Base-by-base conservation (phyloP, 192 early-diverging fungal species). In the Physocladia obscura region DNA sequence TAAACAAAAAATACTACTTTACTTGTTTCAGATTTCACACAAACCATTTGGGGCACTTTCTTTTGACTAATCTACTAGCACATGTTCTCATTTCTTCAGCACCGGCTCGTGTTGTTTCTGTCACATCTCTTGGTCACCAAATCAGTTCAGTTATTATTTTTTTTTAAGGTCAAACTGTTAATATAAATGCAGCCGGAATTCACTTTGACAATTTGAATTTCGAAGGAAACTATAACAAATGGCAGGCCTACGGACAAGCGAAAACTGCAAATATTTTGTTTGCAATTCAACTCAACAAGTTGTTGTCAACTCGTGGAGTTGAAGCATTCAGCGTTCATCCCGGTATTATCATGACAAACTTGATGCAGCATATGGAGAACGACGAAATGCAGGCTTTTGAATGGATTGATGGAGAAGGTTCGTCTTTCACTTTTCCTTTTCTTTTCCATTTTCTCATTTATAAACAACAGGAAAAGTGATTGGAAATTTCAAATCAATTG, bases 21-120 rank as follows among this genome's bases (percentile, higher is more conserved):
- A 37, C 35, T n/a, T n/a, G n/a, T n/a, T n/a, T 17, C 55, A 11
- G 31, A 26, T 58, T 69, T 39, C 35, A 32, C 13, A 49, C 58
- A 1, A 71, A 71, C 58, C 85, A 88, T 67, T 57, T 89, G 1
- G 87, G 79, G 24, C 79, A 77, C 64, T 80, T 75, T 54, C 58
- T 67, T 31, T 58, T 80, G 35, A 72, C 75, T 2, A 36, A 31
- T 31, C 57, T 75, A 1, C 73, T 80, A 13, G 21, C 64, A n/a
- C 79, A 75, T 1, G 29, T 64, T 39, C 39, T 80, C 35, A 29
- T 49, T 17, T 30, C 44, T 34, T 52, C 70, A 4, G 49, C 29
- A 19, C 73, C 79, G 58, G 71, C 74, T 19, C 71, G 75, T 2
- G 59, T 77, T 35, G 75, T 80, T 27, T 65, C 62, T 38, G 35